Evolutionary conservation across 108 stramenopile genomes (phyloP), one percentile per base, ranked within the genome.

Genomic region (Aurantiochytrium sp.): DNA sequence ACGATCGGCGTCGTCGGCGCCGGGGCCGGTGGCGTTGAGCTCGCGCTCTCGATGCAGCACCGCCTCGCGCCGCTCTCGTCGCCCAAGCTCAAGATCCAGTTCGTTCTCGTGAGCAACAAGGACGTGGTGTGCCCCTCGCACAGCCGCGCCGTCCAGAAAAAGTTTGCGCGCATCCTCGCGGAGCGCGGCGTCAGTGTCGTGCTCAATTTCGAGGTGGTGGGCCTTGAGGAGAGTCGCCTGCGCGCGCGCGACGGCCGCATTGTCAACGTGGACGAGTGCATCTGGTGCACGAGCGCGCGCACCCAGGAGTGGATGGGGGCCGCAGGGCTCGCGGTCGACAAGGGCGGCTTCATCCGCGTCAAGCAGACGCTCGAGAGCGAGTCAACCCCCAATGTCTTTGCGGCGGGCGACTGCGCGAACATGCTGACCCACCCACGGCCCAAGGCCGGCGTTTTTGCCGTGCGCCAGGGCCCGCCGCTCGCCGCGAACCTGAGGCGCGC

Each of bases 11-110:
- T 98, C 21, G 94, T 97, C n/a, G 98, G 98, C 34, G 98, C 94
- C 53, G 98, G 98, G 10, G 96, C 96, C 34, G 97, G 97, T 17
- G 98, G 98, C 22, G 94, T 97, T 37, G 98, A 99, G 86, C 91
- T 99, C 45, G 91, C 94, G 89, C 94, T 99, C 88, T 93, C 94
- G 48, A 91, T 98, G 87, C 93, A 95, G 69, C 55, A 90, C 86
- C 87, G 87, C 12, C 21, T 42, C 31, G 68, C 87, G 73, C 55
- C 30, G 27, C 52, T 54, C 27, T n/a, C 55, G 55, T 10, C 68
- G 10, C 32, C 17, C 19, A n/a, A 52, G 50, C 34, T 68, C 21
- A 87, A 31, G 34, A 30, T 81, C 73, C 39, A 89, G 68, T 54
- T 89, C 32, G 69, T 91, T 30, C 37, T 95, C 54, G 85, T 93